Evolutionary conservation across 2,329 filamentous ascomycete species (phyloP).

Genomic region (Pyrenochaeta sp.): DNA sequence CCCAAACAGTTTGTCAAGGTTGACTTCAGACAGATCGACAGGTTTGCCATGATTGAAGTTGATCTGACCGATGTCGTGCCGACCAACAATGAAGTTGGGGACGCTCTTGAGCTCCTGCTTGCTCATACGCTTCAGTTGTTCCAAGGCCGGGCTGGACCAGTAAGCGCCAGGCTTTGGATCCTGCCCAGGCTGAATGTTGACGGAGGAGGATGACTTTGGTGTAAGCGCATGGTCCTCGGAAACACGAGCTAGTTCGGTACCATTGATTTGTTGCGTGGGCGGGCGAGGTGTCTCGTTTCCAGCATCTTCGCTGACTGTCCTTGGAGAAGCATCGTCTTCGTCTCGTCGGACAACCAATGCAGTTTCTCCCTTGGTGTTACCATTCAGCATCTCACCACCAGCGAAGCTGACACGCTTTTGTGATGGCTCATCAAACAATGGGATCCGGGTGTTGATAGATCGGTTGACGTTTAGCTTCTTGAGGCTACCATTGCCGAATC

Average conservation of each 20-base stretch:
- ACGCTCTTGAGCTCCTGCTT: constrained; percentile 80
- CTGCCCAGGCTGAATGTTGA: constrained; percentile 35
- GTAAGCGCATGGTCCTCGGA: constrained; percentile 70
- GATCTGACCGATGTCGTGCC: constrained; percentile 81
- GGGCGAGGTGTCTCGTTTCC: constrained; percentile 54
- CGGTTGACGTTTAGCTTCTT: constrained; percentile 95
- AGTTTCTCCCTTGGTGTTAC: constrained; percentile 51
- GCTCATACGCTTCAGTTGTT: constrained; percentile 81
- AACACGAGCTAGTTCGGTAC: constrained; percentile 80
- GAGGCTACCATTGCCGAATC: constrained; percentile 62
- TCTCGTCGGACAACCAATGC: constrained; percentile 63
- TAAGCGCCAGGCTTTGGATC: constrained; percentile 76
- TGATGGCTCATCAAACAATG: constrained; percentile 65
- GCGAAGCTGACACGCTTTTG: constrained; percentile 91
- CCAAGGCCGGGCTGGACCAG: constrained; percentile 81
- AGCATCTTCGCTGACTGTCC: constrained; percentile 55
- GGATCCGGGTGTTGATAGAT: constrained; percentile 72
- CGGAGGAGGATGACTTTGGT: constrained; percentile 42
- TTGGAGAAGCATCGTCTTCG: constrained; percentile 60
- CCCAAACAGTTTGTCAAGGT: constrained; percentile 81
- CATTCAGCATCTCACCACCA: constrained; percentile 58
- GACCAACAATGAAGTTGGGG: constrained; percentile 79
- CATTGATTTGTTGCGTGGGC: constrained; percentile 76
- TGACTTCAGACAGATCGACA: constrained; percentile 82
- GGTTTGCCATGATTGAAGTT: constrained; percentile 67